Percentiles rank a stretch among this genome's conserved stretches.
These are phyloP conservation scores for Hydrangea macrophylla DNA, from an alignment of 148 eudicot species.

Conservation along the genomic window DNA sequence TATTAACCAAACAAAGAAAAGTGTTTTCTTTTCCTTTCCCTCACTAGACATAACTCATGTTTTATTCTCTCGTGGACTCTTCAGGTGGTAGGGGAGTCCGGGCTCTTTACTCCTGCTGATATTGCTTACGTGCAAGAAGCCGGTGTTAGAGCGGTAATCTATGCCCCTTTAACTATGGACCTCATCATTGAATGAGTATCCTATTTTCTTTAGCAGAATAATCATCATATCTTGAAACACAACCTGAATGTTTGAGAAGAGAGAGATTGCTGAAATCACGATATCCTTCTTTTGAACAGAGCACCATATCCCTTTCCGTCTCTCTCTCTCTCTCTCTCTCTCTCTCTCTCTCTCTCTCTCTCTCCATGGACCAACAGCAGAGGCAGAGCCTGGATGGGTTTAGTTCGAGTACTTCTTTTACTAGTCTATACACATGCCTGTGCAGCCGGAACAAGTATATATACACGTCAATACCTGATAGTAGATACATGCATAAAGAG, in stretches of 20 bases:
- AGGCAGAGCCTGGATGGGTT: too few species aligned
- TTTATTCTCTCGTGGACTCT: slow-evolving; percentile 9
- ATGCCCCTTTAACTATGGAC: neutral
- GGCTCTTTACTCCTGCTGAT: slow-evolving; percentile 89
- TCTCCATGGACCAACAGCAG: too few species aligned
- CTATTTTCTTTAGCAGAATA: neutral
- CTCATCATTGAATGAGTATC: neutral
- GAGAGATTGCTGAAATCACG: neutral
- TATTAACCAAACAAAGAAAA: too few species aligned
- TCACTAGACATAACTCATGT: too few species aligned
- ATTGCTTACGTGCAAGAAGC: slow-evolving; percentile 91
- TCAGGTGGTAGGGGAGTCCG: slow-evolving; percentile 97
- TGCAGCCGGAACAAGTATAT: too few species aligned
- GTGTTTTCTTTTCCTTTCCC: too few species aligned
- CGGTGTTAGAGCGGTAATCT: slow-evolving; percentile 84
- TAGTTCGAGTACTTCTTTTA: too few species aligned
- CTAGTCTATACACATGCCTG: too few species aligned
- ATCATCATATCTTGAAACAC: neutral
- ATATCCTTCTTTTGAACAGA: neutral
- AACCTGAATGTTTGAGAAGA: neutral
- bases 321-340: neutral
- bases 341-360: too few species aligned
- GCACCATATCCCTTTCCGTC: neutral
- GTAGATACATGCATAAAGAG: too few species aligned
- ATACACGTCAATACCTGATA: too few species aligned